Percentiles rank a stretch among this genome's conserved stretches.
Conservation (phyloP, 305 asterid genomes). For the Plantago rigida region DNA sequence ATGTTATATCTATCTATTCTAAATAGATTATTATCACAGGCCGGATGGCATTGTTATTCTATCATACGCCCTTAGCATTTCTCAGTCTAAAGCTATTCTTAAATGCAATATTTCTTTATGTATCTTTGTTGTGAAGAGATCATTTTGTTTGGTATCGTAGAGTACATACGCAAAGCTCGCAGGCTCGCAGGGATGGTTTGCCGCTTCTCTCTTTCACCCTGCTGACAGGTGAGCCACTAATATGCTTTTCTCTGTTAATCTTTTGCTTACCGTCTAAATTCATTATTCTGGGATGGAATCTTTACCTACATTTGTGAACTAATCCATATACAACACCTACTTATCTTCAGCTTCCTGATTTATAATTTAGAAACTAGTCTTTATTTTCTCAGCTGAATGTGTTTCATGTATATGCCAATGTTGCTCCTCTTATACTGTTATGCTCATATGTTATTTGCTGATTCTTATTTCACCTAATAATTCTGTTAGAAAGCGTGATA, state of each 20-base stretch:
- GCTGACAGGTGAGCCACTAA: constrained; percentile 42
- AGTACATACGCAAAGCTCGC: constrained; percentile 75
- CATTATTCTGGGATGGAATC: too few species aligned
- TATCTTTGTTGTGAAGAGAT: constrained; percentile 15
- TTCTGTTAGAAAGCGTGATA: too few species aligned
- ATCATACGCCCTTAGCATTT: constrained; percentile 2
- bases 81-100: background rate
- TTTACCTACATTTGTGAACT: too few species aligned
- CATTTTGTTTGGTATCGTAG: constrained; percentile 34
- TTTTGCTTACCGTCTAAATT: constrained; percentile 4
- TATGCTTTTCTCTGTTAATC: constrained; percentile 5
- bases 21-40: background rate
- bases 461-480: too few species aligned
- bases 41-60: background rate
- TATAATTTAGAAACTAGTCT: too few species aligned
- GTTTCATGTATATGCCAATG: too few species aligned
- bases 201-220: constrained; percentile 53
- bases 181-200: constrained; percentile 72
- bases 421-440: too few species aligned
- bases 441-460: too few species aligned
- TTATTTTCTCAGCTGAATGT: too few species aligned
- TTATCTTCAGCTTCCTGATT: too few species aligned
- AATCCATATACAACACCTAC: too few species aligned
- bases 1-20: too few species aligned
- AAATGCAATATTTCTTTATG: constrained; percentile 6